Conservation (phyloP, 2,329 filamentous ascomycete genomes). For the Fusarium stilboides region DNA sequence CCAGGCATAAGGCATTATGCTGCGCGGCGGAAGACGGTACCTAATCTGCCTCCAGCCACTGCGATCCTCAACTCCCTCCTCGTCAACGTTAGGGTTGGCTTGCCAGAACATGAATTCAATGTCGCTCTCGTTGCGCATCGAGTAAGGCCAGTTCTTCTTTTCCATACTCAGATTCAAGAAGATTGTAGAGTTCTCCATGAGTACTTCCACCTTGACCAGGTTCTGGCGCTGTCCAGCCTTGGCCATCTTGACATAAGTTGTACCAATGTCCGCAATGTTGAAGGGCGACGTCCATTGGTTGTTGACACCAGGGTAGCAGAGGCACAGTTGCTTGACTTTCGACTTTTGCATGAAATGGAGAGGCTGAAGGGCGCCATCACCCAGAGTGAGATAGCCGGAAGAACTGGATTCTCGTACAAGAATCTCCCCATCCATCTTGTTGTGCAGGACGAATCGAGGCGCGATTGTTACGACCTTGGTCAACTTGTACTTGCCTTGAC, state of each 20-base stretch:
- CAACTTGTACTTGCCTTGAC: conserved; percentile 97
- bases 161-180: conserved; percentile 93
- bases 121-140: conserved; percentile 98
- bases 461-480: conserved; percentile 95
- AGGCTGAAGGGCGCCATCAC: conserved; percentile 84
- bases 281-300: conserved; percentile 99
- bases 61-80: conserved; percentile 86
- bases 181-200: conserved; percentile 94
- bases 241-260: conserved; percentile 92
- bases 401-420: conserved; percentile 93
- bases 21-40: conserved; percentile 91
- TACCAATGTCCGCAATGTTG: conserved; percentile 95
- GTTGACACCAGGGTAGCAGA: conserved; percentile 94
- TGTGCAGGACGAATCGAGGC: conserved; percentile 93
- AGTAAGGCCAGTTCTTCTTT: conserved; percentile 97
- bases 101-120: conserved; percentile 98
- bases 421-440: conserved; percentile 90
- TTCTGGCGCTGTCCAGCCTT: conserved; percentile 91
- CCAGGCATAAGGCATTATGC: conserved; percentile 99
- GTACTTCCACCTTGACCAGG: conserved; percentile 87
- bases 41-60: conserved; percentile 93
- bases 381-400: conserved; percentile 84
- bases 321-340: conserved; percentile 87
- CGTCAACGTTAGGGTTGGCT: conserved; percentile 91
- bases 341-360: conserved; percentile 91